These are phyloP conservation scores for Tylopilus orsonianus DNA, from an alignment of 1,284 basidiomycete species.

Conservation along the genomic window DNA sequence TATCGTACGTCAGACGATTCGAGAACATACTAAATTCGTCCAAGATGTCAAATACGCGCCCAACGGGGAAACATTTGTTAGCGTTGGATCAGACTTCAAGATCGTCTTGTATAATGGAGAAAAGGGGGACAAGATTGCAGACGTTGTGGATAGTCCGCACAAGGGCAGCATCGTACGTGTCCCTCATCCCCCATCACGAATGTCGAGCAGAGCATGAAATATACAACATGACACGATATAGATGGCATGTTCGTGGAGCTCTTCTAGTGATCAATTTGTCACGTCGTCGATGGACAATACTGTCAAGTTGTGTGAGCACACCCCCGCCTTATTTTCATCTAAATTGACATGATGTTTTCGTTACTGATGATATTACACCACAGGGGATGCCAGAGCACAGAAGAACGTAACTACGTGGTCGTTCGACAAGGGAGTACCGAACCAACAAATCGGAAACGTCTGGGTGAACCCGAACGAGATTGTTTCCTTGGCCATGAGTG, in stretches of 20 bases:
- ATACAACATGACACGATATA: no score
- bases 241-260: slow-evolving; percentile 80
- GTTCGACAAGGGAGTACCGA: slow-evolving; percentile 64
- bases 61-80: slow-evolving; percentile 82
- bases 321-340: neutral
- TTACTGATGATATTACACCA: neutral
- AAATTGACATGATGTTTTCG: neutral
- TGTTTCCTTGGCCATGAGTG: slow-evolving; percentile 84
- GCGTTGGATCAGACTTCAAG: slow-evolving; percentile 91
- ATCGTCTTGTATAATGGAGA: slow-evolving; percentile 92
- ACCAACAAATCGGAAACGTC: slow-evolving; percentile 89
- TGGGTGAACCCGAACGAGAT: slow-evolving; percentile 72
- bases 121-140: slow-evolving; percentile 76
- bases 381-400: slow-evolving; percentile 79
- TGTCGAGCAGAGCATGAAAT: neutral
- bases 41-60: slow-evolving; percentile 88
- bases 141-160: slow-evolving; percentile 65
- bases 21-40: slow-evolving; percentile 91
- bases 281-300: slow-evolving; percentile 89
- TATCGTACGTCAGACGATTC: slow-evolving; percentile 58
- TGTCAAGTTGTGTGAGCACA: slow-evolving; percentile 77
- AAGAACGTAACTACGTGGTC: slow-evolving; percentile 71
- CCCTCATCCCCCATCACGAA: neutral
- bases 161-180: slow-evolving; percentile 73
- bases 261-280: slow-evolving; percentile 70